Percentiles rank a stretch among this genome's conserved stretches.
phyloP scores from a whole-genome alignment of 2,329 filamentous ascomycete genomes.

The Aureobasidium mangrovei region DNA sequence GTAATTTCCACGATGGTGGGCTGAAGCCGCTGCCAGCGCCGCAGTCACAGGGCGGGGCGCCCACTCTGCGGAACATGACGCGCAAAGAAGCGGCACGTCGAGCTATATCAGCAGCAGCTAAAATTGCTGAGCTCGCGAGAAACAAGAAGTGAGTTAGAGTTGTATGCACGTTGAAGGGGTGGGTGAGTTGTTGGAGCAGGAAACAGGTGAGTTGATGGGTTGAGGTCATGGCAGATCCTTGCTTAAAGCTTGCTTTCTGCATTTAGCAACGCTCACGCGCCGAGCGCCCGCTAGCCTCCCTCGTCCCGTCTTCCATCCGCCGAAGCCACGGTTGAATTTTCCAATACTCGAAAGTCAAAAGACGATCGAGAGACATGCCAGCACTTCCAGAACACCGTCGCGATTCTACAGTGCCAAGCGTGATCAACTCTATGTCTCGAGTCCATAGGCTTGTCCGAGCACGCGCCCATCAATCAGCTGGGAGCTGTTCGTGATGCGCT shows the following conservation, averaged over 20 bases:
- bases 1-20: neutral
- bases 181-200: neutral
- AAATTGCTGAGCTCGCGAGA: neutral
- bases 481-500: too few relatives aligned
- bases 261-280: slow-evolving; percentile 1
- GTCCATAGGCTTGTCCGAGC: neutral
- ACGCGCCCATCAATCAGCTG: too few relatives aligned
- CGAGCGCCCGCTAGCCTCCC: neutral
- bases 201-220: slow-evolving; percentile 4
- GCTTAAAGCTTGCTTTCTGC: neutral
- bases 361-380: too few relatives aligned
- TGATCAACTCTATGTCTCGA: neutral
- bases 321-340: neutral
- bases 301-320: neutral
- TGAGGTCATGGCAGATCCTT: slow-evolving; percentile 13
- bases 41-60: neutral
- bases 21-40: neutral
- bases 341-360: neutral
- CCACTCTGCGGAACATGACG: neutral
- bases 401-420: neutral
- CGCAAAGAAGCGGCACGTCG: neutral
- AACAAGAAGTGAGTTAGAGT: neutral
- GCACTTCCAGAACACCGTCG: neutral
- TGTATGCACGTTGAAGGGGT: slow-evolving; percentile 12
- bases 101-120: neutral